phyloP scores from a whole-genome alignment of 1,284 basidiomycete genomes.

The Papiliotrema flavescens region DNA sequence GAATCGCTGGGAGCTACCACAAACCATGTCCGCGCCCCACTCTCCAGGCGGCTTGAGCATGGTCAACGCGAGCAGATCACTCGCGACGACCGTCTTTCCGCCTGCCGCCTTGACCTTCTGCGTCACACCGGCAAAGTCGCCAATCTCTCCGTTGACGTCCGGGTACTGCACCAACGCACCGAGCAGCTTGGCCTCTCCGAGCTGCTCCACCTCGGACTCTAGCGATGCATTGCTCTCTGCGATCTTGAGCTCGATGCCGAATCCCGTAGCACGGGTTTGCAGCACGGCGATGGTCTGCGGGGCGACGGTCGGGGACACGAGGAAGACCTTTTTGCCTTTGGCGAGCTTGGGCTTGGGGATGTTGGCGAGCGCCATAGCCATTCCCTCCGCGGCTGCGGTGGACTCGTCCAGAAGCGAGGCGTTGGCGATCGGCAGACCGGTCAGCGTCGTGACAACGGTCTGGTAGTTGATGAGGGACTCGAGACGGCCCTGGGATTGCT shows the following conservation, averaged over 20 bases:
- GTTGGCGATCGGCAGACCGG: slow-evolving; percentile 90
- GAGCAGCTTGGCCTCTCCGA: slow-evolving; percentile 60
- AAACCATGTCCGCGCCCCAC: slow-evolving; percentile 95
- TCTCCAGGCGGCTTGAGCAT: slow-evolving; percentile 94
- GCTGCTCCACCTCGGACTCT: slow-evolving; percentile 56
- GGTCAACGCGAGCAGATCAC: slow-evolving; percentile 88
- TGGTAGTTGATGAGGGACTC: slow-evolving; percentile 97
- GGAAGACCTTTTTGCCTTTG: slow-evolving; percentile 76
- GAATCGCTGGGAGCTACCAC: slow-evolving; percentile 93
- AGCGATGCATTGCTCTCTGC: slow-evolving; percentile 48
- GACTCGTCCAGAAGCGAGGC: slow-evolving; percentile 88
- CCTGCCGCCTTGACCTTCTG: slow-evolving; percentile 69
- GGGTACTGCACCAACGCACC: slow-evolving; percentile 91
- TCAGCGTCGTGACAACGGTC: slow-evolving; percentile 92
- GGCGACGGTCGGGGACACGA: slow-evolving; percentile 75
- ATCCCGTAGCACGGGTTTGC: slow-evolving; percentile 80
- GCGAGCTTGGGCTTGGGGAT: slow-evolving; percentile 49
- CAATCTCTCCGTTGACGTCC: slow-evolving; percentile 80
- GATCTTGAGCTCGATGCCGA: slow-evolving; percentile 75
- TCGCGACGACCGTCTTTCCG: slow-evolving; percentile 78
- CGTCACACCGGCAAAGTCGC: slow-evolving; percentile 69
- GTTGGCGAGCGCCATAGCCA: slow-evolving; percentile 49
- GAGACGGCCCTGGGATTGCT: slow-evolving; percentile 63
- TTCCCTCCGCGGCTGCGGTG: slow-evolving; percentile 85
- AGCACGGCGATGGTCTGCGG: slow-evolving; percentile 87